Evolutionary conservation across 768 basidiomycete species (phyloP), one percentile per base, ranked within the genome.

Genomic region (Filobasidium wieringae): DNA sequence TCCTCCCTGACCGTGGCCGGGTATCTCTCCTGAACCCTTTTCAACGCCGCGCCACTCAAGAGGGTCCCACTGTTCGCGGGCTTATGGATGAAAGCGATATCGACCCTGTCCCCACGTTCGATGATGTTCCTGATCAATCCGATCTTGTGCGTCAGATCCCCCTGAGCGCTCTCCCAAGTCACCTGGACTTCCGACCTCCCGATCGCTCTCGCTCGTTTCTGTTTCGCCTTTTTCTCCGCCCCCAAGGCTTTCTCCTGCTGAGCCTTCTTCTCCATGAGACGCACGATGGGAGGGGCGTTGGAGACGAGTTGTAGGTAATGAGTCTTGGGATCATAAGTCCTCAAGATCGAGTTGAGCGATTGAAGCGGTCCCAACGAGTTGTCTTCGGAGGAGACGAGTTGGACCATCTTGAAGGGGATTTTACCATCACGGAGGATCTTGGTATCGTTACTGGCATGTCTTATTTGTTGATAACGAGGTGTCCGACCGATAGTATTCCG

Each of bases 101-200:
- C 62, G 17, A 71, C 57, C 45, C 65, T 54, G 58, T 73, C 68
- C 1, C 72, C 72, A 26, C 63, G 63, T 37, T 63, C 63, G 32
- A 73, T 30, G 14, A 68, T 47, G 2, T 37, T 43, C 36, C 61
- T 64, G 7, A 68, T 66, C n/a, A 62, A 33, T 7, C 56, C 51
- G 12, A 66, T 27, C 57, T 73, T 73, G 54, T 68, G 67, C 27
- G 50, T 27, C 51, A 73, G 36, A 57, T 73, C 72, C 0, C 68
- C 70, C 19, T 50, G 34, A 1, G 67, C 72, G 29, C 61, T 60
- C n/a, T 63, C 61, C 72, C 72, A 73, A n/a, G 64, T 63, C 5
- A 73, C 62, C 50, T 71, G 69, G 27, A 73, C 64, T 50, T 71
- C 68, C 47, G 66, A 67, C 32, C 67, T 66, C 50, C 70, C 66